Evolutionary conservation across 768 basidiomycete genomes (phyloP).

Genomic region (Suillus decipiens): DNA sequence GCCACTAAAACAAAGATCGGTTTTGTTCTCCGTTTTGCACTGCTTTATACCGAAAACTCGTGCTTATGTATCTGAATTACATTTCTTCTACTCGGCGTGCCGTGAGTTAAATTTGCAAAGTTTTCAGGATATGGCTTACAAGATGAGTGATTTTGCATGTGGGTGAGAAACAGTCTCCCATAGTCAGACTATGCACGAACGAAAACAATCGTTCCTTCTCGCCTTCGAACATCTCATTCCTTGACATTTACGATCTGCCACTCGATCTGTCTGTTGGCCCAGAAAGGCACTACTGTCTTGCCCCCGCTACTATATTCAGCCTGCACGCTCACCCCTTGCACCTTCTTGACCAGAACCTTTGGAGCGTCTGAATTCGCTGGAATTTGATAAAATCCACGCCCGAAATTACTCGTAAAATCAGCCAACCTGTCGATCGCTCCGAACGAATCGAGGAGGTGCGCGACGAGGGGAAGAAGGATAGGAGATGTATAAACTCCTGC

Average conservation of each 20-base stretch:
- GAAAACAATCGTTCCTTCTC: neutral
- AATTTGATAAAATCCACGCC: constrained; percentile 76
- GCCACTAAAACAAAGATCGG: neutral
- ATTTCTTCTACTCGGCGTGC: neutral
- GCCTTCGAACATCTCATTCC: neutral
- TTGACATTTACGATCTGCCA: constrained; percentile 58
- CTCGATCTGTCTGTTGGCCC: constrained; percentile 76
- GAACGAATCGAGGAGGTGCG: constrained; percentile 85
- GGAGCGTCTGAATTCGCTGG: constrained; percentile 31
- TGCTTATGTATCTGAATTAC: neutral
- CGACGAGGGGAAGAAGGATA: constrained; percentile 86
- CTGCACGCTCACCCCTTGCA: constrained; percentile 42
- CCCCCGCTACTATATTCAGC: constrained; percentile 46
- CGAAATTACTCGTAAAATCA: constrained; percentile 77
- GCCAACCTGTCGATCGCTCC: constrained; percentile 81
- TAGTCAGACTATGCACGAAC: neutral
- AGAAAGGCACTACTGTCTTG: constrained; percentile 77
- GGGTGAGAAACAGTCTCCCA: neutral
- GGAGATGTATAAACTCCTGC: constrained; percentile 97
- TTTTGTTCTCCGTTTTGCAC: neutral
- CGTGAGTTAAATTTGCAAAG: neutral
- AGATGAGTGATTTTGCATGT: neutral
- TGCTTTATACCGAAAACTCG: neutral
- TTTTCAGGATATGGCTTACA: neutral
- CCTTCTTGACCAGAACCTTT: constrained; percentile 47